phyloP scores from a whole-genome alignment of 495 filamentous ascomycete genomes.

The Lineolata rhizophorae region DNA sequence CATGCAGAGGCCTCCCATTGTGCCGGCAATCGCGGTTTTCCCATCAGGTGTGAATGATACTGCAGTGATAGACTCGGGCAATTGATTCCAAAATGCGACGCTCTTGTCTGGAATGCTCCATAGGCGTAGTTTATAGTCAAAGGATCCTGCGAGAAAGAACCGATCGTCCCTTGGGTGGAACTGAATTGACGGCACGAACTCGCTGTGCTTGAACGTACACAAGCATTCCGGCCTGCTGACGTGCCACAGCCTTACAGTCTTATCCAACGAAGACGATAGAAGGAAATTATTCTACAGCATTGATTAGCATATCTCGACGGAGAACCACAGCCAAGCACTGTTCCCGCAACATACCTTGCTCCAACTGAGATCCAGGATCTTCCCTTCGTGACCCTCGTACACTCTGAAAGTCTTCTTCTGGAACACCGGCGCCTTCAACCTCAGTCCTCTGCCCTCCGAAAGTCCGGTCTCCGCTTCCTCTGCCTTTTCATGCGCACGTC shows the following conservation, averaged over 20 bases:
- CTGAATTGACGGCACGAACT: constrained; percentile 84
- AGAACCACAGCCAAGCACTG: no score
- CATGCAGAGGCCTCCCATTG: constrained; percentile 63
- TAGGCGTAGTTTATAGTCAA: constrained; percentile 77
- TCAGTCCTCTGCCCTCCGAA: constrained; percentile 24
- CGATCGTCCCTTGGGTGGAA: constrained; percentile 93
- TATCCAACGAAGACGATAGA: constrained; percentile 93
- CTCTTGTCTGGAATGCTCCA: constrained; percentile 97
- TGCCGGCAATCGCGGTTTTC: constrained; percentile 71
- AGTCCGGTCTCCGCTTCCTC: constrained; percentile 32
- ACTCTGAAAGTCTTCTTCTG: constrained; percentile 50
- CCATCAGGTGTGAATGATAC: constrained; percentile 90
- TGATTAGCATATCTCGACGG: no score
- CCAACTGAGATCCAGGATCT: constrained; percentile 86
- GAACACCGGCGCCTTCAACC: constrained; percentile 84
- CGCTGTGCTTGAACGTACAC: constrained; percentile 88
- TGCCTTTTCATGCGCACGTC: constrained; percentile 44
- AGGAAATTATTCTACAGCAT: constrained; percentile 74
- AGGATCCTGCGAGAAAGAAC: constrained; percentile 85
- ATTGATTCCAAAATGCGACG: constrained; percentile 65
- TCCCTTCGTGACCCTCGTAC: constrained; percentile 68
- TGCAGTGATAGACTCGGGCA: constrained; percentile 80
- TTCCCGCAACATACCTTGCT: constrained; percentile 78
- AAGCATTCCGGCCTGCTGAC: constrained; percentile 66
- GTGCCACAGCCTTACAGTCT: constrained; percentile 93